Conservation (phyloP, 2,329 filamentous ascomycete genomes). For the Xylaria arbuscula region DNA sequence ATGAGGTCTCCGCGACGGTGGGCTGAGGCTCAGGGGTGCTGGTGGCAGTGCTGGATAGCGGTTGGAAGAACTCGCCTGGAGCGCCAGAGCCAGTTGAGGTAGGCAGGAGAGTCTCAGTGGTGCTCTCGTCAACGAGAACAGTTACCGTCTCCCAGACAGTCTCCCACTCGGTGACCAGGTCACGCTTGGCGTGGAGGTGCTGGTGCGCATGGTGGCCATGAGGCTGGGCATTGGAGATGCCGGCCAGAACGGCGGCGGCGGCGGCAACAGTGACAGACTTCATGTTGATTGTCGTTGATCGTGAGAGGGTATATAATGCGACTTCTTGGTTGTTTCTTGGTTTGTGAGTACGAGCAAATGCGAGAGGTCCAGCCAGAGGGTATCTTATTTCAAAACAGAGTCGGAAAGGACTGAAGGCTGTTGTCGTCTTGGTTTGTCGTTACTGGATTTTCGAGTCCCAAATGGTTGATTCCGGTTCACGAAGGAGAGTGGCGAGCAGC, state of each 20-base stretch:
- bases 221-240: slow-evolving; percentile 63
- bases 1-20: slow-evolving; percentile 29
- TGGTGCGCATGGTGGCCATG: slow-evolving; percentile 55
- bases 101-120: slow-evolving; percentile 59
- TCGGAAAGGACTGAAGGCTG: slow-evolving; percentile 33
- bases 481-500: slow-evolving; percentile 49
- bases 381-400: slow-evolving; percentile 38
- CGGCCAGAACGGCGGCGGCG: slow-evolving; percentile 58
- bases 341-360: slow-evolving; percentile 15
- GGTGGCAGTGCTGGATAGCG: slow-evolving; percentile 39
- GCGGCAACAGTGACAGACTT: slow-evolving; percentile 57
- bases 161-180: slow-evolving; percentile 58
- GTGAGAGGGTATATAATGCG: slow-evolving; percentile 29
- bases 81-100: slow-evolving; percentile 27
- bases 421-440: slow-evolving; percentile 28
- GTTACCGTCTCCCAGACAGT: slow-evolving; percentile 64
- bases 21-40: slow-evolving; percentile 37
- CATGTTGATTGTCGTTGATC: slow-evolving; percentile 50
- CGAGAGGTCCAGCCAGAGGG: slow-evolving; percentile 45
- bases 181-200: slow-evolving; percentile 56
- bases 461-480: slow-evolving; percentile 33
- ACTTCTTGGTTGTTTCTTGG: slow-evolving; percentile 27
- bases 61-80: slow-evolving; percentile 52
- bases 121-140: slow-evolving; percentile 62
- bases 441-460: slow-evolving; percentile 16